Evolutionary conservation across 495 filamentous ascomycete genomes (phyloP).

Genomic region (Trichoderma asperelloides): DNA sequence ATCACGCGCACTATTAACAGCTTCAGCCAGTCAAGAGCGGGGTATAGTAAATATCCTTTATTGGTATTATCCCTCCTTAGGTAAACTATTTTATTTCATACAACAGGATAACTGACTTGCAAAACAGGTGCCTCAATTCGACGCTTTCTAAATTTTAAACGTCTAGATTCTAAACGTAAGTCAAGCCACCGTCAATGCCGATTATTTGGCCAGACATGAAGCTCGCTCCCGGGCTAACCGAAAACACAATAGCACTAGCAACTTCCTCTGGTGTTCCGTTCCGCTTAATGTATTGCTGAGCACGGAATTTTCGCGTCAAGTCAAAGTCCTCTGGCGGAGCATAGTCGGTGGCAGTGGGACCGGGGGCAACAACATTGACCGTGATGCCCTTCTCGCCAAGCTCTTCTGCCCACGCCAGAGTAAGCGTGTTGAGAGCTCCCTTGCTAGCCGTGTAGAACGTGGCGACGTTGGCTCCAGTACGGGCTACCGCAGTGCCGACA

Average conservation of each 20-base stretch:
- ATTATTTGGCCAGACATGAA: slow-evolving; percentile 14
- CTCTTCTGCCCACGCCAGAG: slow-evolving; percentile 13
- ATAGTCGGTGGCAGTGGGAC: slow-evolving; percentile 18
- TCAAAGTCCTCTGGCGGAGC: slow-evolving; percentile 12
- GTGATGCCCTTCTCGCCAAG: slow-evolving; percentile 15
- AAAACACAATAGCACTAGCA: slow-evolving; percentile 13
- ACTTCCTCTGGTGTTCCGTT: not conserved
- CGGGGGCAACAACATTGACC: slow-evolving; percentile 18
- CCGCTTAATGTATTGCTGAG: not conserved
- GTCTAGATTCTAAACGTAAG: slow-evolving; percentile 5
- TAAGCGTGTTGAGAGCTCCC: slow-evolving; percentile 13
- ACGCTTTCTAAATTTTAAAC: not conserved
- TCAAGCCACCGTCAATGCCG: slow-evolving; percentile 14
- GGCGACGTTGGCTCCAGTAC: slow-evolving; percentile 3
- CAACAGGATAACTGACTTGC: not conserved
- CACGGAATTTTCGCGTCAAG: slow-evolving; percentile 4
- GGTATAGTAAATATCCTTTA: no score
- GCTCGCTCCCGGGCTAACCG: slow-evolving; percentile 12
- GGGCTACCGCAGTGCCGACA: slow-evolving; percentile 11
- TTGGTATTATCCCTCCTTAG: no score
- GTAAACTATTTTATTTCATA: not conserved
- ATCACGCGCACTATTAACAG: no score
- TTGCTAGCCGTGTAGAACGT: slow-evolving; percentile 15
- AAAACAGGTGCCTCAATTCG: not conserved
- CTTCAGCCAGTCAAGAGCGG: no score